Base-by-base conservation (phyloP, 2,329 filamentous ascomycete genomes). In the Paecilomyces niveus region DNA sequence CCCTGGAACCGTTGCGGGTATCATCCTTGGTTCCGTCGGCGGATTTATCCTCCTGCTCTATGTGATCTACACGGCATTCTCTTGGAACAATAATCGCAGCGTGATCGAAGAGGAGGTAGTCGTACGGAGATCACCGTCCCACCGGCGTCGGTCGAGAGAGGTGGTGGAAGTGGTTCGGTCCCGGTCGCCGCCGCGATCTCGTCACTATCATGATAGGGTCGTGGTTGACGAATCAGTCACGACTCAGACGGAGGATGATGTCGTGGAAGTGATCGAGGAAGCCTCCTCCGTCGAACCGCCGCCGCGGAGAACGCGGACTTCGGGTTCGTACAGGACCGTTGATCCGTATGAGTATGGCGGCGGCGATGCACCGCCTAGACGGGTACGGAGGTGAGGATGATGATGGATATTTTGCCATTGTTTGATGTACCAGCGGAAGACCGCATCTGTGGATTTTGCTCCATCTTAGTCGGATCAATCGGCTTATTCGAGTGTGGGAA, bases 261-360 rank as follows among this genome's bases (percentile, higher is more conserved):
- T 83, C n/a, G 78, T 85, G 2, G 81, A 85, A 69, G 83, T 85
- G 8, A 78, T 82, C 59, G 83, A 85, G 69, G 83, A 85, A 69
- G 76, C 80, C 57, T 79, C 78, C 4, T 67, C 67, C 31, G 58
- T 64, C 15, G 62, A 32, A 56, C 74, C 70, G 53, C 70, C 73
- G 54, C 68, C 67, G 61, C 61, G 72, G 61, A 70, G 71, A 59
- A 73, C 72, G 54, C 75, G 72, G 56, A 66, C 72, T 58, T 69
- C 67, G 29, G 65, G 75, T 57, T 76, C 77, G 13, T 83, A 81
- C 67, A 77, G 81, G 72, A 80, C 67, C 74, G 79, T 81, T 54
- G 73, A 80, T 67, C 72, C 76, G 55, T 57, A 66, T 61, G 67
- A 69, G 53, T 76, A 73, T 68, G 75, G 69, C 21, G 73, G 70